A percentile compares a stretch with the other conserved stretches of the same genome.
Evolutionary conservation across 495 filamentous ascomycete species (phyloP).

Genomic region (Talaromyces stipitatus): DNA sequence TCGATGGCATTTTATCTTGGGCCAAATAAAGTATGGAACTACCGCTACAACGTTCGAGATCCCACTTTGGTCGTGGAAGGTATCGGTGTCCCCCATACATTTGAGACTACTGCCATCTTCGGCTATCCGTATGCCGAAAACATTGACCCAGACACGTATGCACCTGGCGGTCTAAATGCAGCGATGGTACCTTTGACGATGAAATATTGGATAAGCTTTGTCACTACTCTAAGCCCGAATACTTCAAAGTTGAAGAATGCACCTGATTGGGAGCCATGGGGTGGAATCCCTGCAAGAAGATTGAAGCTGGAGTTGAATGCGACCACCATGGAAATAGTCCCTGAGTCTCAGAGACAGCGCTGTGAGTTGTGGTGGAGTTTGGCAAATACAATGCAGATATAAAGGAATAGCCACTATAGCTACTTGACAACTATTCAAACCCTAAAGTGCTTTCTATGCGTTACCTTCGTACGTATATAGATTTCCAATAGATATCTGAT

Average conservation of each 20-base stretch:
- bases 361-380: conserved; percentile 37
- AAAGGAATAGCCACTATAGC: too few relatives aligned
- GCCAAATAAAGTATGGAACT: conserved; percentile 40
- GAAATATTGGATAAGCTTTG: conserved; percentile 58
- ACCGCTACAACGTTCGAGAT: conserved; percentile 57
- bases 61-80: conserved; percentile 38
- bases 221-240: conserved; percentile 54
- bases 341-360: conserved; percentile 24
- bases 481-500: too few relatives aligned
- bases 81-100: conserved; percentile 55
- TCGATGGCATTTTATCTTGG: conserved; percentile 27
- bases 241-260: conserved; percentile 21
- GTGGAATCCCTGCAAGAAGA: conserved; percentile 16
- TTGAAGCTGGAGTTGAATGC: conserved; percentile 43
- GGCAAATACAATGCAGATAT: conserved; percentile 3
- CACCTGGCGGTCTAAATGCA: conserved; percentile 35
- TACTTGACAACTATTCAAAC: too few relatives aligned
- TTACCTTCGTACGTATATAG: too few relatives aligned
- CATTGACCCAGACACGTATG: conserved; percentile 30
- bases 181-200: conserved; percentile 48
- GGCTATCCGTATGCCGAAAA: conserved; percentile 26
- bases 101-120: conserved; percentile 56
- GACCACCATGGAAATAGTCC: conserved; percentile 47
- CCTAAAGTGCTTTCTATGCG: too few relatives aligned
- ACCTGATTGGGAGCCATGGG: conserved; percentile 39